Conservation (phyloP, 2,329 filamentous ascomycete species). For the Arthrobotrys sinensis region DNA sequence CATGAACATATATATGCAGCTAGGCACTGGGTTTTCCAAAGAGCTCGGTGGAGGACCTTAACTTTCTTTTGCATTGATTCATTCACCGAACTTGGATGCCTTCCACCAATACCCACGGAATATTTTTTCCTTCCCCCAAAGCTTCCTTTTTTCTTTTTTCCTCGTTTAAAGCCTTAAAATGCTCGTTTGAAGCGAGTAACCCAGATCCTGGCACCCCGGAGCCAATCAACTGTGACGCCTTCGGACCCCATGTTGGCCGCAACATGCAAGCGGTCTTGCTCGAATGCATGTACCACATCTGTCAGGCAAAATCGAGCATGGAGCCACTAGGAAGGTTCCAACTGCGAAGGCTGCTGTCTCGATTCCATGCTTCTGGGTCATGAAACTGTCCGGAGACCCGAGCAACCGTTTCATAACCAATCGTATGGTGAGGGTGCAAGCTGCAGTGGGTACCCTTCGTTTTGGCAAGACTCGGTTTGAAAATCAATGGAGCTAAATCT, state of each 20-base stretch:
- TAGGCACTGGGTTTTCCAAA: conserved; percentile 5
- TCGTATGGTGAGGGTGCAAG: conserved; percentile 24
- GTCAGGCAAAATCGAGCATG: conserved; percentile 7
- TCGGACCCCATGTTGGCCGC: conserved; percentile 14
- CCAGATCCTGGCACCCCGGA: conserved; percentile 16
- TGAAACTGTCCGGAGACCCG: conserved; percentile 44
- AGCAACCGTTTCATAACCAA: conserved; percentile 53
- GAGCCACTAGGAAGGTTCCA: conserved; percentile 34
- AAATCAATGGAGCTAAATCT: not conserved
- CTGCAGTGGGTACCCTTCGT: conserved; percentile 13
- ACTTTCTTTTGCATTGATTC: conserved; percentile 2
- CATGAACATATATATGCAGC: conserved; percentile 16
- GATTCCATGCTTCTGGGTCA: conserved; percentile 33
- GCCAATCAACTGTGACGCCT: conserved; percentile 36
- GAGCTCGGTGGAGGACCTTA: conserved; percentile 32
- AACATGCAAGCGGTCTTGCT: conserved; percentile 45
- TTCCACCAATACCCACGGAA: conserved; percentile 13
- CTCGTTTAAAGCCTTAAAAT: conserved; percentile 56
- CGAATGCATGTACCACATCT: conserved; percentile 38
- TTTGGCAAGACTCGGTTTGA: conserved; percentile 14
- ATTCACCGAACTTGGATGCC: conserved; percentile 5
- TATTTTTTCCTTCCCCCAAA: conserved; percentile 10
- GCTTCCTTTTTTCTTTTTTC: conserved; percentile 35
- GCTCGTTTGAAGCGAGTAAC: conserved; percentile 50
- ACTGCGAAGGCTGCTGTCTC: conserved; percentile 19